Percentiles rank a stretch among this genome's conserved stretches.
Conservation (phyloP, 2,329 filamentous ascomycete genomes). For the Colletotrichum siamense region DNA sequence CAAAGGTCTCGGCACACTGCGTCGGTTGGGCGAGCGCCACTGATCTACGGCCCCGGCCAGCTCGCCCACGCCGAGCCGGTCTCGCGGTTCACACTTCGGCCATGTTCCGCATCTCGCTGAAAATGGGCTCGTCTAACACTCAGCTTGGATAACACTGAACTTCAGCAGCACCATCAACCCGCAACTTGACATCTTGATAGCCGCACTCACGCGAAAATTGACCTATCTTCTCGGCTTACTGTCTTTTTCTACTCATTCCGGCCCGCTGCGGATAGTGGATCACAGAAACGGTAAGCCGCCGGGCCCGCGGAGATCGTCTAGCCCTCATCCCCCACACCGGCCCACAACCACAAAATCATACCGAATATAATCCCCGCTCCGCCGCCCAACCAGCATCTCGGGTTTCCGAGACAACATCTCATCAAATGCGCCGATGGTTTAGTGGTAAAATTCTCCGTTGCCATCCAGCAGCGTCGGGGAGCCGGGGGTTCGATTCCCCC, state of each 20-base stretch:
- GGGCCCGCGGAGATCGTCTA: not conserved
- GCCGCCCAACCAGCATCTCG: not conserved
- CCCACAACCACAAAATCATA: not conserved
- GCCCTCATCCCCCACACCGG: not conserved
- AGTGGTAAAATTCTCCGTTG: constrained; percentile 11
- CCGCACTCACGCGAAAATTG: not conserved
- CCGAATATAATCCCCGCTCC: not conserved
- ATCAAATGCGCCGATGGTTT: not conserved
- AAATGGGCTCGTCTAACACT: not conserved
- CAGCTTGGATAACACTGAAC: not conserved
- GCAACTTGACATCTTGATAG: not conserved
- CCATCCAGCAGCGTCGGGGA: constrained; percentile 4
- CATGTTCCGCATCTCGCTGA: not conserved
- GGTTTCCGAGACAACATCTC: not conserved
- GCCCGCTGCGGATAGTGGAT: not conserved
- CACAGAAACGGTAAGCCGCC: not conserved
- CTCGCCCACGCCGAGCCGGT: not conserved
- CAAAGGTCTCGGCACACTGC: not conserved
- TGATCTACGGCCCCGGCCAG: not conserved
- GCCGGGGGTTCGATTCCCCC: constrained; percentile 9
- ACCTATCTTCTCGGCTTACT: not conserved
- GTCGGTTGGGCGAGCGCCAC: not conserved
- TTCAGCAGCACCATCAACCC: not conserved
- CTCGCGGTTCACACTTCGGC: not conserved
- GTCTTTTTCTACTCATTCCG: not conserved